These are phyloP conservation scores for Tylopilus subfusipes DNA, from an alignment of 768 basidiomycete species.

Conservation along the genomic window DNA sequence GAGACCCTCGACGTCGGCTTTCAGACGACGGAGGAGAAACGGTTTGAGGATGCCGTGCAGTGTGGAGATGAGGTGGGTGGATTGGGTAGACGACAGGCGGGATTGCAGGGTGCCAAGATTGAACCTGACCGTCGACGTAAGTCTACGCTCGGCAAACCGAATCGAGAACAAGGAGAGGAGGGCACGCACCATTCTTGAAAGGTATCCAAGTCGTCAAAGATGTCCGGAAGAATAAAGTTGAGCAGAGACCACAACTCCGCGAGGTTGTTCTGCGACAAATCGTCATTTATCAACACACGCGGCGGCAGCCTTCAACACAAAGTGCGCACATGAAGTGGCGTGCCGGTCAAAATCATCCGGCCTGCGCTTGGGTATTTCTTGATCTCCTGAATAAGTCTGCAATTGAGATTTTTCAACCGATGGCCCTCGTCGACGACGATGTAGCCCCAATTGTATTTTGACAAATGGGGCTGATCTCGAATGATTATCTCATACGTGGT, in stretches of 20 bases:
- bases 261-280: constrained; percentile 79
- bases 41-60: constrained; percentile 93
- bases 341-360: constrained; percentile 92
- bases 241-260: constrained; percentile 92
- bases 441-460: constrained; percentile 77
- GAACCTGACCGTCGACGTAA: constrained; percentile 46
- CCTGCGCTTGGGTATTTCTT: constrained; percentile 83
- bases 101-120: constrained; percentile 64
- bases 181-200: constrained; percentile 79
- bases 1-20: constrained; percentile 75
- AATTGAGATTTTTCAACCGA: constrained; percentile 90
- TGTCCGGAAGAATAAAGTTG: constrained; percentile 92
- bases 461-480: constrained; percentile 65
- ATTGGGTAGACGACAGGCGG: constrained; percentile 53
- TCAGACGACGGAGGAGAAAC: constrained; percentile 88
- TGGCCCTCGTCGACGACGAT: constrained; percentile 98
- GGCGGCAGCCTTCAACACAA: neutral
- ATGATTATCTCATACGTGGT: constrained; percentile 96
- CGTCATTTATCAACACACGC: neutral
- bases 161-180: neutral
- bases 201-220: constrained; percentile 84
- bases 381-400: constrained; percentile 85
- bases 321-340: constrained; percentile 80
- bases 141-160: neutral
- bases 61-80: constrained; percentile 65